Evolutionary conservation across 2,329 filamentous ascomycete genomes (phyloP).

Genomic region (Hypoxylon sp.): DNA sequence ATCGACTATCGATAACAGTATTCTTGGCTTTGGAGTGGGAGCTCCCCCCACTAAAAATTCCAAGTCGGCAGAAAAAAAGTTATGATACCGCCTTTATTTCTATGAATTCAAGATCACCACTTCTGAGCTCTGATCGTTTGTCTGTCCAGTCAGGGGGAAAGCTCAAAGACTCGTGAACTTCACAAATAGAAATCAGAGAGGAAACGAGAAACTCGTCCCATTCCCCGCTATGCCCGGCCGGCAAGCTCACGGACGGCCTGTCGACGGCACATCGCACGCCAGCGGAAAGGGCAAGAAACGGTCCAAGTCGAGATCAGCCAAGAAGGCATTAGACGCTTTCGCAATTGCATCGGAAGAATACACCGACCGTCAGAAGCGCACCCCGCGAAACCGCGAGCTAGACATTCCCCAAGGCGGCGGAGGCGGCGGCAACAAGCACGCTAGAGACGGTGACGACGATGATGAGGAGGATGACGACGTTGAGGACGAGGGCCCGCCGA

Average conservation of each 20-base stretch:
- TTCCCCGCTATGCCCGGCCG: slow-evolving; percentile 60
- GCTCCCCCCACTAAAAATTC: slow-evolving; percentile 24
- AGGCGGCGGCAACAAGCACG: slow-evolving; percentile 50
- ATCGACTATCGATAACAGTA: not conserved
- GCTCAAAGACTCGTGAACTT: not conserved
- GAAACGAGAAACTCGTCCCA: not conserved
- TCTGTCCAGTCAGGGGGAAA: not conserved
- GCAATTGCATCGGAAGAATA: slow-evolving; percentile 63
- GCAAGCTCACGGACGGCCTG: slow-evolving; percentile 64
- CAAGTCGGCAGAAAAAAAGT: slow-evolving; percentile 34
- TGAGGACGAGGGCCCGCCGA: slow-evolving; percentile 64
- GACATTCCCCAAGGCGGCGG: slow-evolving; percentile 51
- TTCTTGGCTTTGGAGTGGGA: slow-evolving; percentile 1
- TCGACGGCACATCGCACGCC: slow-evolving; percentile 46
- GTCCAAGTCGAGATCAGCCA: slow-evolving; percentile 58
- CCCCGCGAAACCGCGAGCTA: slow-evolving; percentile 60
- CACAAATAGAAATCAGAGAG: too few relatives aligned
- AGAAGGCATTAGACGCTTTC: slow-evolving; percentile 64
- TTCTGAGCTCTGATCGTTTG: not conserved
- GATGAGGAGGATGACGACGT: slow-evolving; percentile 68
- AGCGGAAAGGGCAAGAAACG: slow-evolving; percentile 49
- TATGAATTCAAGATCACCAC: slow-evolving; percentile 8
- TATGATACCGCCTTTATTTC: slow-evolving; percentile 29
- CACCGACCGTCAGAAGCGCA: slow-evolving; percentile 56
- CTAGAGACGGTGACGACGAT: slow-evolving; percentile 55